Evolutionary conservation across 768 basidiomycete genomes (phyloP), one percentile per base, ranked within the genome.

Genomic region (Lactarius vividus): DNA sequence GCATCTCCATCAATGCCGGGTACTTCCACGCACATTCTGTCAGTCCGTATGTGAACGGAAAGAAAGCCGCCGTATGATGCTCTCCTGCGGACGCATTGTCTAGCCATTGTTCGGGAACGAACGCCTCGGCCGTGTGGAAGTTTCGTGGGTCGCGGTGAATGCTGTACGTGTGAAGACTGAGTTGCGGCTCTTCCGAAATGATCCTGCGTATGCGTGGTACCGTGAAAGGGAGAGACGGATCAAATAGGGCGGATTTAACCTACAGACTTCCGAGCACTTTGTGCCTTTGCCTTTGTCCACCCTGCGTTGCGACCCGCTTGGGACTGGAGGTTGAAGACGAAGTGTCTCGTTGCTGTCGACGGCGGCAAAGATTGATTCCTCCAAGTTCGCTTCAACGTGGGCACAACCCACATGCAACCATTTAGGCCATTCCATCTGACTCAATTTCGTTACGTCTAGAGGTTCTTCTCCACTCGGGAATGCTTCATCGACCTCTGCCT

Each of bases 351-450:
- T 29, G 54, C 67, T 56, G 49, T 35, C 7, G 2, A 11, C 10
- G 23, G 40, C 15, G 15, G 1, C 6, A 53, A 15, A 28, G 10
- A 28, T 29, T 2, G 15, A 8, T 8, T 23, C 44, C n/a, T n/a
- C n/a, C n/a, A 46, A 46, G 10, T 11, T 9, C 15, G 16, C 4
- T 3, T n/a, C n/a, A 15, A 29, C 49, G 4, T 31, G 3, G 28
- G 29, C 16, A 9, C 18, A 61, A n/a, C 61, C 16, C 49, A 61
- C 60, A 61, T 53, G 60, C 60, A 61, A 16, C 13, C 46, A 33
- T 61, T 61, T 10, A 61, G 49, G n/a, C 60, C 60, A 61, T 26
- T 49, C 44, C 60, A 61, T 28, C 6, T 46, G 23, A 46, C 60
- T 33, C 10, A 63, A 33, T 37, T 57, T 63, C 8, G n/a, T 5